A percentile compares a stretch with the other conserved stretches of the same genome.
phyloP scores from a whole-genome alignment of 495 filamentous ascomycete species.

The Aspergillus bertholletiae region DNA sequence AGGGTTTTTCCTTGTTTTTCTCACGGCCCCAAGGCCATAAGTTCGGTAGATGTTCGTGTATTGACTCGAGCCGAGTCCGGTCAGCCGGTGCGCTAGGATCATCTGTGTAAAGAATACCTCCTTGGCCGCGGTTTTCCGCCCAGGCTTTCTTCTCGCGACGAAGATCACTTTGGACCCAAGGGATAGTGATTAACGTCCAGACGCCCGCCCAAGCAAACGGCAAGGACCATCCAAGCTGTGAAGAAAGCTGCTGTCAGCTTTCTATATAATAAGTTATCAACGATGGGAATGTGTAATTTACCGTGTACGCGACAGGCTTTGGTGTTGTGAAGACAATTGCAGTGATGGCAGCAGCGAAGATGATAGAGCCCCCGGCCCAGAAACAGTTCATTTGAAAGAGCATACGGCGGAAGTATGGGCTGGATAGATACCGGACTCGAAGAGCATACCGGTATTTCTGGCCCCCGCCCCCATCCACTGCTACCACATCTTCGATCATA shows the following conservation, averaged over 20 bases:
- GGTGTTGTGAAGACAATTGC: slow-evolving; percentile 61
- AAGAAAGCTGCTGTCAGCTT: slow-evolving; percentile 9
- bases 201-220: slow-evolving; percentile 66
- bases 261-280: neutral
- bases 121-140: slow-evolving; percentile 39
- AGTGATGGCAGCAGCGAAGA: slow-evolving; percentile 54
- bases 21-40: slow-evolving; percentile 32
- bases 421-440: slow-evolving; percentile 65
- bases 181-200: slow-evolving; percentile 64
- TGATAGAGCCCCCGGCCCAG: slow-evolving; percentile 62
- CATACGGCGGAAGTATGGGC: slow-evolving; percentile 67
- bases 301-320: slow-evolving; percentile 65
- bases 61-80: slow-evolving; percentile 39
- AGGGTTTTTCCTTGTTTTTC: slow-evolving; percentile 13
- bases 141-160: slow-evolving; percentile 61
- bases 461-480: slow-evolving; percentile 73
- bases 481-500: slow-evolving; percentile 76
- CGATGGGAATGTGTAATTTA: slow-evolving; percentile 35
- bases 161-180: slow-evolving; percentile 63
- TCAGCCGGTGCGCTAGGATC: slow-evolving; percentile 35
- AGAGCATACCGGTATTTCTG: slow-evolving; percentile 62
- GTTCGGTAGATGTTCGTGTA: slow-evolving; percentile 31
- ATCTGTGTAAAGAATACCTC: slow-evolving; percentile 37
- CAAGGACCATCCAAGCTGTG: slow-evolving; percentile 58
- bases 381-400: slow-evolving; percentile 71